Evolutionary conservation across 148 eudicot genomes (phyloP).

Genomic region (Arctostaphylos glauca): DNA sequence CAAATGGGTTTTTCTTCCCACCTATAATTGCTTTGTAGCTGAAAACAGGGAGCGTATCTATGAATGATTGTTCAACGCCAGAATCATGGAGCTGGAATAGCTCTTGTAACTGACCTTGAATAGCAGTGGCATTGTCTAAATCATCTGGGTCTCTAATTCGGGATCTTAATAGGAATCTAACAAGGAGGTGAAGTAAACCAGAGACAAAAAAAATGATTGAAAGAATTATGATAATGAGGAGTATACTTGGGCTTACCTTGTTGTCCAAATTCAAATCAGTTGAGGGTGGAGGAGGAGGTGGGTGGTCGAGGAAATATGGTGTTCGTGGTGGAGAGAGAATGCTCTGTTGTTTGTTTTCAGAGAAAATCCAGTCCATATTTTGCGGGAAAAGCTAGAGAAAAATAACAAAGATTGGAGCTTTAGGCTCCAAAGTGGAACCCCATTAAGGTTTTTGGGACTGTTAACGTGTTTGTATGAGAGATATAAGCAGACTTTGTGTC

Average conservation of each 20-base stretch:
- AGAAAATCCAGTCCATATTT: constrained; percentile 26
- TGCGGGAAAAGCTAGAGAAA: constrained; percentile 6
- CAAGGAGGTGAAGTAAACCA: constrained; percentile 69
- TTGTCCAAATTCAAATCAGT: constrained; percentile 33
- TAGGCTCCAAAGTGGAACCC: neutral
- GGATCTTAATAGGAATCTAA: constrained; percentile 50
- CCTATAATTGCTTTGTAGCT: constrained; percentile 68
- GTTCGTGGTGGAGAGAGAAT: constrained; percentile 23
- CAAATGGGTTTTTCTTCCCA: constrained; percentile 65
- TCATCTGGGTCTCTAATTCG: constrained; percentile 49
- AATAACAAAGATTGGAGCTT: constrained; percentile 26
- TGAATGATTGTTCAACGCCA: constrained; percentile 81
- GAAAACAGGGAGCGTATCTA: constrained; percentile 73
- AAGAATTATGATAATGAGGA: constrained; percentile 63
- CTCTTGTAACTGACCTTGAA: constrained; percentile 84
- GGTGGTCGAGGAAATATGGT: constrained; percentile 22
- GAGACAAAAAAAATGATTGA: constrained; percentile 73
- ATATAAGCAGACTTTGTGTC: neutral
- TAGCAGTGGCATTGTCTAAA: constrained; percentile 45
- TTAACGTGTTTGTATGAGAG: constrained; percentile 11
- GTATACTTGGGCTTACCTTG: constrained; percentile 68
- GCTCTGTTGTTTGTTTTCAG: constrained; percentile 15
- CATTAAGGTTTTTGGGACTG: constrained; percentile 15
- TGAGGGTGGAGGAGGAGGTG: constrained; percentile 31
- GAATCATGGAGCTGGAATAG: constrained; percentile 77